Conservation (phyloP, 1,139 yeast genomes). For the Scheffersomyces stambukii region DNA sequence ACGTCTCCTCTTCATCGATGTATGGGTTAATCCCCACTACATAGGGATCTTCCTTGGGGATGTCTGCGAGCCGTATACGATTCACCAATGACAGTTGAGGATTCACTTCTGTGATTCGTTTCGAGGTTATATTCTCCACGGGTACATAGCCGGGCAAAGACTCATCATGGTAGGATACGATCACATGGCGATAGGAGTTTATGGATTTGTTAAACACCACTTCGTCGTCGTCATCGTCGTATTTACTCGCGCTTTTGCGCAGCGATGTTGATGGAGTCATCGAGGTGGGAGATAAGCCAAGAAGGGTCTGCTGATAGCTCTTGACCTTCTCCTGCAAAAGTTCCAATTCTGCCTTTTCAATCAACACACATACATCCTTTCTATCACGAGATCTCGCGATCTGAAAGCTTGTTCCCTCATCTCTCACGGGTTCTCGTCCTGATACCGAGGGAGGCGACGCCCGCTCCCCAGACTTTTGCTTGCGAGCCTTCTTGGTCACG, state of each 20-base stretch:
- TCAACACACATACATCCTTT: constrained; percentile 12
- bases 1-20: too few species aligned
- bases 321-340: constrained; percentile 10
- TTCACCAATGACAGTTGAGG: constrained; percentile 5
- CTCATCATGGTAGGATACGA: constrained; percentile 11
- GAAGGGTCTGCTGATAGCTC: constrained; percentile 7
- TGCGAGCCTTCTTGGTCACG: background rate
- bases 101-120: constrained; percentile 3
- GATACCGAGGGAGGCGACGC: too few species aligned
- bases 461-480: background rate
- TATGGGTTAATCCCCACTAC: constrained; percentile 21
- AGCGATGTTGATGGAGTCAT: too few species aligned
- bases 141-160: constrained; percentile 11
- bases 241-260: background rate
- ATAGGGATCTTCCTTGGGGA: constrained; percentile 6
- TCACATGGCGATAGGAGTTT: constrained; percentile 6
- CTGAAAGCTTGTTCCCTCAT: too few species aligned
- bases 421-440: too few species aligned
- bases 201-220: constrained; percentile 9
- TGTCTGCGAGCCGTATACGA: constrained; percentile 5
- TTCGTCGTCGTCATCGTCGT: constrained; percentile 2
- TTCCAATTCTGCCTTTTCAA: constrained; percentile 12
- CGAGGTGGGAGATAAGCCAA: background rate
- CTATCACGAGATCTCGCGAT: too few species aligned
- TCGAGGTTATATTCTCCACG: constrained; percentile 7